Evolutionary conservation across 345 rosid species (phyloP).

Genomic region (Ceriops decandra): DNA sequence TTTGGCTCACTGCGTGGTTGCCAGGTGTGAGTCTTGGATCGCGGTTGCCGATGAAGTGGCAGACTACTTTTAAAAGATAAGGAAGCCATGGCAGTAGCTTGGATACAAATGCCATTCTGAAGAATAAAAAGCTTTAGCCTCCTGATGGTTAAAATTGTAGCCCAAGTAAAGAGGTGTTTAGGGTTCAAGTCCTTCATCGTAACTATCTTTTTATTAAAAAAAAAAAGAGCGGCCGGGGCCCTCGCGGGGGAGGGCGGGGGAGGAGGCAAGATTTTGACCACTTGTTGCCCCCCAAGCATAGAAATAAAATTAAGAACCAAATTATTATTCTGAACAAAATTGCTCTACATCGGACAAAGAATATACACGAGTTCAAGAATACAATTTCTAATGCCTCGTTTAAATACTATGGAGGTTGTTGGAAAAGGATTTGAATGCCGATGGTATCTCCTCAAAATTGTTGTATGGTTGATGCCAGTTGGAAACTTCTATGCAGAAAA

Average conservation of each 20-base stretch:
- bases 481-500: background rate
- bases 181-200: no score
- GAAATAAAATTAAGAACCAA: background rate
- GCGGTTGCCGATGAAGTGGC: no score
- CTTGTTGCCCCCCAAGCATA: background rate
- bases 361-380: constrained; percentile 32
- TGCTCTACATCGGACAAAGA: constrained; percentile 14
- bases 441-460: background rate
- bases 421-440: constrained; percentile 18
- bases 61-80: no score
- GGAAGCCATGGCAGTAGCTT: no score
- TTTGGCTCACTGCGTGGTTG: background rate
- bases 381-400: constrained; percentile 5
- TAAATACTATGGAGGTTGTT: constrained; percentile 15
- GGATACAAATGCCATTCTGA: background rate
- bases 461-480: constrained; percentile 1
- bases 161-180: no score
- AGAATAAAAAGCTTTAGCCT: background rate
- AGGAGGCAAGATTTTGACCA: background rate
- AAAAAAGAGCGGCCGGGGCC: no score
- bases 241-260: no score
- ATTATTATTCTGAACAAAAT: constrained; percentile 18
- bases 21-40: background rate
- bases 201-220: no score
- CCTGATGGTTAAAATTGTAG: no score